Evolutionary conservation across 2,329 filamentous ascomycete genomes (phyloP).

Genomic region (Arachnopeziza araneosa): DNA sequence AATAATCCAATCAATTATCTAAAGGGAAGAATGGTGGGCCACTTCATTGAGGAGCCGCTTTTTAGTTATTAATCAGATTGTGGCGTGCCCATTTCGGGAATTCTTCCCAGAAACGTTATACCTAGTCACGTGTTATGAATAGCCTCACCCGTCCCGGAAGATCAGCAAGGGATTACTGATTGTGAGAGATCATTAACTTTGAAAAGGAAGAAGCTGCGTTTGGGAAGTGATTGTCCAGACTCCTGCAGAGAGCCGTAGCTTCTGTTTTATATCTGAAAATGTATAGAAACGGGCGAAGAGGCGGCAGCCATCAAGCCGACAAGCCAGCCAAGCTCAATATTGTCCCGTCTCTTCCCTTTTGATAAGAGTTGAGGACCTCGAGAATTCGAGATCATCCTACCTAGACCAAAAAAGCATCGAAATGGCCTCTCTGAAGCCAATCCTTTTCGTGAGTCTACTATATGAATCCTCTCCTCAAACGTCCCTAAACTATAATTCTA

Average conservation of each 20-base stretch:
- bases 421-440: neutral
- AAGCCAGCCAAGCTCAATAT: neutral
- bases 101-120: neutral
- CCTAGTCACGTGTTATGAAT: neutral
- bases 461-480: neutral
- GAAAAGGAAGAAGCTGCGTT: neutral
- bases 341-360: neutral
- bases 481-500: neutral
- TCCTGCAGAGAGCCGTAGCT: neutral
- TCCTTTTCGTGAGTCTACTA: neutral
- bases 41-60: too few species aligned
- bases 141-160: neutral
- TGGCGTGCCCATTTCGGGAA: neutral
- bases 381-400: neutral
- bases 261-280: neutral
- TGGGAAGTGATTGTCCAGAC: neutral
- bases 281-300: neutral
- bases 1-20: neutral
- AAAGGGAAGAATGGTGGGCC: neutral
- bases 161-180: neutral
- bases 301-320: too few species aligned
- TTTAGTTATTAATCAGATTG: neutral
- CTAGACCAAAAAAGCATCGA: too few species aligned
- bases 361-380: neutral
- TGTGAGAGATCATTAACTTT: neutral